Percentiles rank a stretch among this genome's conserved stretches.
Evolutionary conservation across 208 protist species (phyloP).

Genomic region (Leishmania gerbilli): DNA sequence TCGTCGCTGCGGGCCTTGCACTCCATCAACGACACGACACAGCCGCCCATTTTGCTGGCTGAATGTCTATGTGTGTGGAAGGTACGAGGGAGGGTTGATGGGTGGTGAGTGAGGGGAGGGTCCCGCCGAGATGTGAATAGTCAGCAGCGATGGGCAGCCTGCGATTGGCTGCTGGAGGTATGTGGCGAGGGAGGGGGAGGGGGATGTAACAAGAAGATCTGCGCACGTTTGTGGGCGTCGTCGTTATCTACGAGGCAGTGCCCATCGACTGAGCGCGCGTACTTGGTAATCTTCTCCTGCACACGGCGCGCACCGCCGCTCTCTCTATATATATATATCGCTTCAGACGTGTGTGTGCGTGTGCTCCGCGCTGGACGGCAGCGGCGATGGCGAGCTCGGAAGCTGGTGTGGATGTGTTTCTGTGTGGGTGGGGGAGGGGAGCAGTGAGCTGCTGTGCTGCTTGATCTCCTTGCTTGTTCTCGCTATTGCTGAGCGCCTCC

Average conservation of each 20-base stretch:
- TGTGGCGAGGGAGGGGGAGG: not conserved
- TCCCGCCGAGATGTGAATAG: too few species aligned
- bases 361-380: too few species aligned
- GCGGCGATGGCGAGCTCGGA: not conserved
- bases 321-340: too few species aligned
- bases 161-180: not conserved
- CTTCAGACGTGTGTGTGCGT: too few species aligned
- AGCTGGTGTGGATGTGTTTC: not conserved
- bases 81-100: not conserved
- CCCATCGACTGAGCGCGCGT: too few species aligned
- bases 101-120: not conserved
- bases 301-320: too few species aligned
- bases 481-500: too few species aligned
- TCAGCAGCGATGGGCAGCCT: not conserved
- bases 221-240: too few species aligned
- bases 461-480: too few species aligned
- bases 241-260: too few species aligned
- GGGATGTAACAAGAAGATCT: not conserved
- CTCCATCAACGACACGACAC: constrained; percentile 37
- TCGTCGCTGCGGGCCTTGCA: constrained; percentile 14
- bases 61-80: not conserved
- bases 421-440: not conserved
- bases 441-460: too few species aligned
- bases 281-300: too few species aligned
- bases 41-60: constrained; percentile 3